Base-by-base conservation (phyloP, 1,284 basidiomycete genomes). In the Inonotus hispidus region DNA sequence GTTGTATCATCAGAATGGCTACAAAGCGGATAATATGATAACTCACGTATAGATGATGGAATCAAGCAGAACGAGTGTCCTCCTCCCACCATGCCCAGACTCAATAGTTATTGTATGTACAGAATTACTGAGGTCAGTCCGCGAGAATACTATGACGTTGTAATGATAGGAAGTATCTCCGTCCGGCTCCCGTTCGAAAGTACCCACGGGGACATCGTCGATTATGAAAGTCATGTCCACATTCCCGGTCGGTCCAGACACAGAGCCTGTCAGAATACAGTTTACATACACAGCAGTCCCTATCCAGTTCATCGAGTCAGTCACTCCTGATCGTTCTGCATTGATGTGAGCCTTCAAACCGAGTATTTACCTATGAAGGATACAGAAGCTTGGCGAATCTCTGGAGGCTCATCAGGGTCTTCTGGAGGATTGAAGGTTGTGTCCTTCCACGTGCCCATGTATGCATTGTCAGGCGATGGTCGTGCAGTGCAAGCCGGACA, bases 211-310 rank as follows among this genome's bases (percentile, higher is more conserved):
- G 10, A 29, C 38, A 25, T 45, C 29, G 38, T 59, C 58, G 35
- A 59, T 19, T n/a, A 23, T 37, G 38, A 59, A 59, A 10, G 58
- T 59, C 39, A 59, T 25, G 52, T 59, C 58, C 21, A 50, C 54
- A 23, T 52, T 53, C 23, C 58, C 49, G 25, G 27, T 29, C 1
- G 49, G 58, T 19, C n/a, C 21, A 25, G 19, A 35, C 16, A n/a
- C 8, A 3, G 58, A 54, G 5, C 59, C 53, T 6, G 59, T 43
- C 25, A 55, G 19, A 27, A 60, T 60, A 37, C 52, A 55, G 14
- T 46, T 37, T n/a, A 60, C 59, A 35, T 60, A 55, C 2, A 60
- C 59, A 23, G 59, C 52, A 2, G 59, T 61, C n/a, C 59, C 59
- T 61, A 47, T 8, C 16, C 25, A 13, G 14, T n/a, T 6, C 19